Evolutionary conservation across 2,329 filamentous ascomycete species (phyloP), one percentile per base, ranked within the genome.

Genomic region (Sarocladiaceae sp.): DNA sequence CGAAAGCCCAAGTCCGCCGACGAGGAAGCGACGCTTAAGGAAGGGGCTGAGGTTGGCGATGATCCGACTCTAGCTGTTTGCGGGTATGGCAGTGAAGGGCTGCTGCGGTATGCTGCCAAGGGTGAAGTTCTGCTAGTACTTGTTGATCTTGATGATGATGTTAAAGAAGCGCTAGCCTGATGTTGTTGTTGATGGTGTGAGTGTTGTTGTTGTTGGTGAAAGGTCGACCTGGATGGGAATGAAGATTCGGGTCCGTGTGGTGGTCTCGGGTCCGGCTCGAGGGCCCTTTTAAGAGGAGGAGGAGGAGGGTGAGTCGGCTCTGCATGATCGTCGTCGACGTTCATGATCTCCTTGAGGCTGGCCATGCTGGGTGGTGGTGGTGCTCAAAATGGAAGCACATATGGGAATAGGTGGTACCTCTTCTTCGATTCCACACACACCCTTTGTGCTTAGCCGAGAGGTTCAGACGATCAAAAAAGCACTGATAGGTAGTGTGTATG

Each of bases 301-400:
- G 46, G 59, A 62, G 64, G 65, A 53, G 71, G 62, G 57, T 71
- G 67, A 33, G 29, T 15, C 10, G 29, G n/a, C 5, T 40, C 17
- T 54, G 64, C 64, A 56, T 72, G 68, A 59, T 77, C 76, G 59
- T 79, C 75, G 60, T 77, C 74, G 60, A 71, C 68, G 64, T 80
- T 78, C 74, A 82, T 80, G 64, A 82, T 82, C 61, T 77, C 77
- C 60, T 72, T 74, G 58, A 82, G 71, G 62, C 75, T 78, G 58
- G 76, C 71, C 78, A 82, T 80, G 68, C 65, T 66, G 64, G 65
- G 61, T 23, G 18, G 39, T n/a, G 15, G 29, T 17, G 18, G 59
- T 60, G 65, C 61, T 57, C 66, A 70, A 66, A 65, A 71, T 67
- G 69, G 69, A 71, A 67, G 66, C 62, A 37, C 47, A 50, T 29